A percentile compares a stretch with the other conserved stretches of the same genome.
Conservation (phyloP, 1,284 basidiomycete species). For the Sporisorium reilianum region DNA sequence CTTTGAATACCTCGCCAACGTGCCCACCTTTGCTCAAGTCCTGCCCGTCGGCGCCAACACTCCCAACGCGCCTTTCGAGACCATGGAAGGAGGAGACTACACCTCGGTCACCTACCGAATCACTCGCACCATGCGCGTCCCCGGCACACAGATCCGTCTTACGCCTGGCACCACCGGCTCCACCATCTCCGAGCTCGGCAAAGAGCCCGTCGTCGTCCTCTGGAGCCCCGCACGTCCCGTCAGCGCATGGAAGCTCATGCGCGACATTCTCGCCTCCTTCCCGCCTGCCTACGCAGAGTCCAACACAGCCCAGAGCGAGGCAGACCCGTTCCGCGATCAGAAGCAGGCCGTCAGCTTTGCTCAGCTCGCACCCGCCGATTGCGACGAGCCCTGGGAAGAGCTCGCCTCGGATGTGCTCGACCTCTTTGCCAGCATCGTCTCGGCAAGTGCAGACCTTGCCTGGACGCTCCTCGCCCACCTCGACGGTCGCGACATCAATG, state of each 20-base stretch:
- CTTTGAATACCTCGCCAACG: conserved; percentile 78
- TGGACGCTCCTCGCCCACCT: conserved; percentile 78
- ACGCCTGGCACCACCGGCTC: conserved; percentile 78
- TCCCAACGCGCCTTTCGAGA: conserved; percentile 78
- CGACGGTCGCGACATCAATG: conserved; percentile 69
- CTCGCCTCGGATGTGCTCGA: conserved; percentile 82
- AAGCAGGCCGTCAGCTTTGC: conserved; percentile 44
- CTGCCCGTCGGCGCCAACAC: conserved; percentile 74
- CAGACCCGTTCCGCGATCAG: conserved; percentile 40
- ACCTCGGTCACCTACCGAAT: conserved; percentile 77
- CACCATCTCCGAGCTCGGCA: conserved; percentile 77
- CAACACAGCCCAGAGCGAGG: conserved; percentile 13
- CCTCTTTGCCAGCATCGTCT: conserved; percentile 80
- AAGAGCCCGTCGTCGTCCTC: conserved; percentile 77
- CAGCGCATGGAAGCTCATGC: conserved; percentile 80
- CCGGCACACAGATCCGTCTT: conserved; percentile 78
- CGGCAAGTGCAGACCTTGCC: conserved; percentile 77
- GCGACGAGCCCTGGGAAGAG: conserved; percentile 67
- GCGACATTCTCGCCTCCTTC: conserved; percentile 81
- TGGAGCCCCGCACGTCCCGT: conserved; percentile 81
- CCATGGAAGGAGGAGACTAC: conserved; percentile 74
- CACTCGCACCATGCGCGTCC: conserved; percentile 77
- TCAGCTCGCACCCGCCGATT: conserved; percentile 41
- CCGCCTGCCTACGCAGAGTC: conserved; percentile 25
- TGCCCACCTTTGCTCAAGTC: conserved; percentile 82